phyloP scores from a whole-genome alignment of 495 filamentous ascomycete genomes.

The Friedmanniomyces simplex region DNA sequence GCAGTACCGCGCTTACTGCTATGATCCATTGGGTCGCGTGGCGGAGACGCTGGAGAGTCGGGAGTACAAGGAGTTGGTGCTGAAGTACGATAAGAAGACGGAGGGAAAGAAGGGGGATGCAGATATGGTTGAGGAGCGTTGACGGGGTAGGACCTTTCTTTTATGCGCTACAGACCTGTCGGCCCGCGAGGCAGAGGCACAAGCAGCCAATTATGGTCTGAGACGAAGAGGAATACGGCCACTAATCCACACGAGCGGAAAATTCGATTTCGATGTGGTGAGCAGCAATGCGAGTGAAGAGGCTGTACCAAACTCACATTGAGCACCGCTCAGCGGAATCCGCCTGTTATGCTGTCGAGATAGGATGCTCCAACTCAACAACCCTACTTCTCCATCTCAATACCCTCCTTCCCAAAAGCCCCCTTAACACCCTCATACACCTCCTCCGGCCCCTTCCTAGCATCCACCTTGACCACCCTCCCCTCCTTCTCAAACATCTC shows the following conservation, averaged over 20 bases:
- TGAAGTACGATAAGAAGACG: background rate
- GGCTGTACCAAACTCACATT: too few relatives aligned
- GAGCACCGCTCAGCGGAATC: background rate
- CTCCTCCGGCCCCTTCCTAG: conserved; percentile 54
- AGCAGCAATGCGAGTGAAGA: too few relatives aligned
- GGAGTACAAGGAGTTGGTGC: background rate
- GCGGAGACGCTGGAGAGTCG: background rate
- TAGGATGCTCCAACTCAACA: background rate
- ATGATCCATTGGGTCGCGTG: background rate
- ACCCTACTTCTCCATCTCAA: conserved; percentile 25
- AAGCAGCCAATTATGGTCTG: too few relatives aligned
- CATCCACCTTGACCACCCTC: conserved; percentile 68
- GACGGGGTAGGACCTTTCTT: too few relatives aligned
- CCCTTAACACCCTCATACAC: conserved; percentile 63
- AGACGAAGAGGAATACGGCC: too few relatives aligned
- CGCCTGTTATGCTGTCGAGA: background rate
- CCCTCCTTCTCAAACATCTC: conserved; percentile 65
- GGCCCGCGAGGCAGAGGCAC: too few relatives aligned
- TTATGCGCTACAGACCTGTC: too few relatives aligned
- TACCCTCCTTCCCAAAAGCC: conserved; percentile 39
- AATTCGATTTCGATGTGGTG: too few relatives aligned
- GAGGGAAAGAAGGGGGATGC: background rate
- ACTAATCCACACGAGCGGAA: too few relatives aligned
- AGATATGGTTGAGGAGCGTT: background rate
- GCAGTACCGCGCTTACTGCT: background rate